A percentile compares a stretch with the other conserved stretches of the same genome.
These are phyloP conservation scores for Biscogniauxia marginata DNA, from an alignment of 2,329 filamentous ascomycete species.

Conservation along the genomic window DNA sequence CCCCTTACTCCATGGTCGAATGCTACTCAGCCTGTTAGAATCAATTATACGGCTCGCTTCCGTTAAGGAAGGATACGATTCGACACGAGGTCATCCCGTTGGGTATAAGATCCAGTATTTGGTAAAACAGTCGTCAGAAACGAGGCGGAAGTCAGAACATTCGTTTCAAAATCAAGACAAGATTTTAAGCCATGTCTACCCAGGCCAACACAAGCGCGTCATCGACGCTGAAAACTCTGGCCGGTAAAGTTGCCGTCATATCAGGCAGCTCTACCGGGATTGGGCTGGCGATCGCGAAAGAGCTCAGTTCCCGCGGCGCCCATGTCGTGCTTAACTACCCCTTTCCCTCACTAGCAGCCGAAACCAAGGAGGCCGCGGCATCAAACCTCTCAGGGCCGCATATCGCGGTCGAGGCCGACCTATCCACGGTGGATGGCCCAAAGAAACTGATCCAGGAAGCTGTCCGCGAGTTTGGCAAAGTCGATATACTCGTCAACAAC, in stretches of 20 bases:
- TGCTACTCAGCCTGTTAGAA: background rate
- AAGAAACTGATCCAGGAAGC: constrained; percentile 19
- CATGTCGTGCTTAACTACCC: constrained; percentile 50
- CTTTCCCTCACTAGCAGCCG: constrained; percentile 25
- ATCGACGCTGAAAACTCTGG: background rate
- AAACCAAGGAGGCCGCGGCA: constrained; percentile 31
- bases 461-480: constrained; percentile 32
- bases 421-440: background rate
- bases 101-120: background rate
- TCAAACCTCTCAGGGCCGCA: background rate
- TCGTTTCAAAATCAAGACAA: background rate
- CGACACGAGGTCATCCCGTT: background rate
- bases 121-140: background rate
- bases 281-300: constrained; percentile 43
- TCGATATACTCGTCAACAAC: constrained; percentile 42
- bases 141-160: background rate
- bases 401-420: background rate
- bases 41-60: background rate
- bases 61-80: background rate
- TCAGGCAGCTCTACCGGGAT: constrained; percentile 44
- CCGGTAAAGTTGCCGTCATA: constrained; percentile 51
- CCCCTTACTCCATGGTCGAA: background rate
- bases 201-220: background rate
- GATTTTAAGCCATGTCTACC: background rate
- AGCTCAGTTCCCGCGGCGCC: constrained; percentile 45